A percentile compares a stretch with the other conserved stretches of the same genome.
Conservation (phyloP, 78 protist species). For the Guillardia theta region DNA sequence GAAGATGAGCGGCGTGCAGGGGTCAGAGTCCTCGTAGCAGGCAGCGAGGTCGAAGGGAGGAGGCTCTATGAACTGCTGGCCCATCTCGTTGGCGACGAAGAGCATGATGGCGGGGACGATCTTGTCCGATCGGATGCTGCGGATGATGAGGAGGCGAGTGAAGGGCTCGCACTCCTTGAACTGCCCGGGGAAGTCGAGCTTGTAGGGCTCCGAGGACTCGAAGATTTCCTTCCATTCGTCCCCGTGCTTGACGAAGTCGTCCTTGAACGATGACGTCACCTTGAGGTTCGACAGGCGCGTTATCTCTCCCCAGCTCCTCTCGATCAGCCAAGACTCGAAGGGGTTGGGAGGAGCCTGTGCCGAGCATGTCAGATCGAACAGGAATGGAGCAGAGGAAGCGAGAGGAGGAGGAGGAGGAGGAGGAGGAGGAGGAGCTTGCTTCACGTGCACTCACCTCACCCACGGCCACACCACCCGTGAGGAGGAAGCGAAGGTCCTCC, state of each 20-base stretch:
- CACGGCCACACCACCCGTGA: conserved; percentile 58
- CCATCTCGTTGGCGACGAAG: conserved; percentile 62
- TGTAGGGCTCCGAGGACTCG: conserved; percentile 44
- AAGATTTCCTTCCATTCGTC: conserved; percentile 23
- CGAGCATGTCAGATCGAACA: neutral
- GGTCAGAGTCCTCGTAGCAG: conserved; percentile 65
- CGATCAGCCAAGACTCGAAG: conserved; percentile 58
- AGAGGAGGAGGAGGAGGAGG: neutral
- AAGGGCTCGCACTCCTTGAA: neutral
- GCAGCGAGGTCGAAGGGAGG: conserved; percentile 81
- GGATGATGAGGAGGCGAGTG: conserved; percentile 61
- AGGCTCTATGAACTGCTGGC: conserved; percentile 77
- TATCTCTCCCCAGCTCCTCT: conserved; percentile 57
- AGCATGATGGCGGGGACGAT: conserved; percentile 58
- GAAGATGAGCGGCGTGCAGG: conserved; percentile 79
- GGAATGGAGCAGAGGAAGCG: neutral
- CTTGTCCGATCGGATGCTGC: conserved; percentile 82
- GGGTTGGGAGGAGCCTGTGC: conserved; percentile 33
- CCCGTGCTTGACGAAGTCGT: neutral
- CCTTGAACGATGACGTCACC: neutral
- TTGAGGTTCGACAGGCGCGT: neutral
- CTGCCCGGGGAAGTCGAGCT: neutral
- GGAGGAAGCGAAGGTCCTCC: conserved; percentile 56
- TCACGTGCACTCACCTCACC: too few relatives aligned
- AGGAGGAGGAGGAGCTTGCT: neutral